Evolutionary conservation across 129 eudicot species (phyloP).

Genomic region (Lonicera japonica): DNA sequence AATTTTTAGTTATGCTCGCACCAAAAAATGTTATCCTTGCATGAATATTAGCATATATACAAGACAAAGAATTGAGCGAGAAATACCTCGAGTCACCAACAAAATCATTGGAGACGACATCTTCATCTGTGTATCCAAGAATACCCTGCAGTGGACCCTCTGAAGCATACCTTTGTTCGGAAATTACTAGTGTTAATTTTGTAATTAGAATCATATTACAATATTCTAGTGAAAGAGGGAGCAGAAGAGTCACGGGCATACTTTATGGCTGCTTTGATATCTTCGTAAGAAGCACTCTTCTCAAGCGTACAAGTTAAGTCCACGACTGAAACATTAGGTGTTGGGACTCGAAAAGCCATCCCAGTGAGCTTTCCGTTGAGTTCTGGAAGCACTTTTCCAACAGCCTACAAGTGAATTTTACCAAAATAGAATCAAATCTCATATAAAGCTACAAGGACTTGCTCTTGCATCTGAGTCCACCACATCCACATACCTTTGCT

Average conservation of each 20-base stretch:
- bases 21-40: no score
- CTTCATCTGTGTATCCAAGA: constrained; percentile 94
- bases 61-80: not conserved
- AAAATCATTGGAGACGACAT: constrained; percentile 96
- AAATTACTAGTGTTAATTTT: not conserved
- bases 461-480: not conserved
- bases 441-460: not conserved
- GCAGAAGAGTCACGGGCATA: constrained; percentile 21
- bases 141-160: constrained; percentile 85
- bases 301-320: constrained; percentile 95
- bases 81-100: constrained; percentile 83
- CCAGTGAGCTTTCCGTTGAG: constrained; percentile 95
- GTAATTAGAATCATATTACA: not conserved
- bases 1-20: no score
- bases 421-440: not conserved
- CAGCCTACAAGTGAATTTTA: constrained; percentile 48
- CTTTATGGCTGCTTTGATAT: constrained; percentile 91
- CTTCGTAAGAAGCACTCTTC: constrained; percentile 87
- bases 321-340: constrained; percentile 94
- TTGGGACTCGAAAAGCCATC: constrained; percentile 97
- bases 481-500: constrained; percentile 57
- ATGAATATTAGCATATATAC: not conserved
- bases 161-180: constrained; percentile 60
- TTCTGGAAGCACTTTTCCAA: constrained; percentile 93
- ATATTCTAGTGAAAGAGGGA: not conserved